A percentile compares a stretch with the other conserved stretches of the same genome.
Conservation (phyloP, 2,329 filamentous ascomycete species). For the Westerdykella ornata region DNA sequence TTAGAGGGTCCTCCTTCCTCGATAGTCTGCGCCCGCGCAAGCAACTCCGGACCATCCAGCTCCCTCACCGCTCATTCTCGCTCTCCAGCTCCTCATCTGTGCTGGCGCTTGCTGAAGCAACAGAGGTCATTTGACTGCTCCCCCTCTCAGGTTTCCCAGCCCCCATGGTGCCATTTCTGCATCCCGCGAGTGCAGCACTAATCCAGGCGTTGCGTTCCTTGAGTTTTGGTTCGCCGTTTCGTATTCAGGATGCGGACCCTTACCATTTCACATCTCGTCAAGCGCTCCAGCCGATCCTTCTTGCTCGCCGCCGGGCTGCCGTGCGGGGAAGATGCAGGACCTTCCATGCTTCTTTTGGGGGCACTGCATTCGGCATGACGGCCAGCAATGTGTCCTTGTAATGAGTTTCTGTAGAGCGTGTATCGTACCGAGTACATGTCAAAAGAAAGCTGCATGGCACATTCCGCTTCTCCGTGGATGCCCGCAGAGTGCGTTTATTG, state of each 20-base stretch:
- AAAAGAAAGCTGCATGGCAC: not conserved
- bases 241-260: constrained; percentile 15
- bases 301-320: constrained; percentile 6
- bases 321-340: constrained; percentile 21
- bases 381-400: not conserved
- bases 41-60: too few species aligned
- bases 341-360: constrained; percentile 13
- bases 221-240: constrained; percentile 8
- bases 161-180: constrained; percentile 5
- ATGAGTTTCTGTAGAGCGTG: not conserved
- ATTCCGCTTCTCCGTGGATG: not conserved
- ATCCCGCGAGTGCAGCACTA: constrained; percentile 16
- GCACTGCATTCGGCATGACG: constrained; percentile 6
- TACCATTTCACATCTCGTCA: constrained; percentile 16
- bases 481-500: not conserved
- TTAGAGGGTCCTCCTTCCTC: too few species aligned
- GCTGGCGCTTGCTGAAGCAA: not conserved
- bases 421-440: not conserved
- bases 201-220: constrained; percentile 12
- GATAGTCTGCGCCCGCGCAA: too few species aligned
- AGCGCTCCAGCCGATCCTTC: constrained; percentile 27
- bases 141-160: constrained; percentile 2
- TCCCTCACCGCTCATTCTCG: too few species aligned
- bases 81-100: too few species aligned
- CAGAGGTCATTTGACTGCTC: constrained; percentile 12